Percentiles rank a stretch among this genome's conserved stretches.
These are phyloP conservation scores for Trypanosoma melophagium DNA, from an alignment of 208 protist genomes.

Conservation along the genomic window DNA sequence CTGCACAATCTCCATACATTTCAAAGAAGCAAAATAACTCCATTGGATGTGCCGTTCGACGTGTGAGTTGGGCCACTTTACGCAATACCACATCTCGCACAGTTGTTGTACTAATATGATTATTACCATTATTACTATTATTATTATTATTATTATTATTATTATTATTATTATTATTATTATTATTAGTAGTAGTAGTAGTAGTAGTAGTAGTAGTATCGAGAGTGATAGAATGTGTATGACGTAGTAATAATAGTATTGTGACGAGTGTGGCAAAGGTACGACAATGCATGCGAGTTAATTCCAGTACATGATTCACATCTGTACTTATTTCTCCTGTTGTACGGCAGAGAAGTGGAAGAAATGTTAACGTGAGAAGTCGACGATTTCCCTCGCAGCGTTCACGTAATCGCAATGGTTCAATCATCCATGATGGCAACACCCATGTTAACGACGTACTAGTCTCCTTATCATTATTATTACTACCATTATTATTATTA, in stretches of 20 bases:
- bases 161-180: too few species aligned
- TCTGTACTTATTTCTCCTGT: not conserved
- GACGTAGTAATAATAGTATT: constrained; percentile 4
- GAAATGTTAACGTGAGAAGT: constrained; percentile 17
- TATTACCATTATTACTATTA: too few species aligned
- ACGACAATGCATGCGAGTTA: constrained; percentile 26
- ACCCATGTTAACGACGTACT: not conserved
- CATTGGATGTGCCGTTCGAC: constrained; percentile 20
- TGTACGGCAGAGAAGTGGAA: constrained; percentile 14
- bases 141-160: too few species aligned
- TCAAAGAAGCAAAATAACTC: constrained; percentile 34
- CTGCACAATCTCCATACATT: constrained; percentile 20
- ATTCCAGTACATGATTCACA: constrained; percentile 7
- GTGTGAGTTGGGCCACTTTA: constrained; percentile 27
- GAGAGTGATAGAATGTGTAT: not conserved
- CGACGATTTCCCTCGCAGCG: constrained; percentile 3
- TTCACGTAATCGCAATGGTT: constrained; percentile 13
- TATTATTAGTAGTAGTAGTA: too few species aligned
- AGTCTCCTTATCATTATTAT: not conserved
- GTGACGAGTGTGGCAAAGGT: constrained; percentile 30
- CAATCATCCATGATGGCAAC: constrained; percentile 26
- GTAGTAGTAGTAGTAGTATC: too few species aligned
- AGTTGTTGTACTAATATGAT: too few species aligned
- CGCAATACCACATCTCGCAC: constrained; percentile 25
- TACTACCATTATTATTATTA: not conserved